phyloP scores from a whole-genome alignment of 2,329 filamentous ascomycete genomes.

The Cadophora sp. region DNA sequence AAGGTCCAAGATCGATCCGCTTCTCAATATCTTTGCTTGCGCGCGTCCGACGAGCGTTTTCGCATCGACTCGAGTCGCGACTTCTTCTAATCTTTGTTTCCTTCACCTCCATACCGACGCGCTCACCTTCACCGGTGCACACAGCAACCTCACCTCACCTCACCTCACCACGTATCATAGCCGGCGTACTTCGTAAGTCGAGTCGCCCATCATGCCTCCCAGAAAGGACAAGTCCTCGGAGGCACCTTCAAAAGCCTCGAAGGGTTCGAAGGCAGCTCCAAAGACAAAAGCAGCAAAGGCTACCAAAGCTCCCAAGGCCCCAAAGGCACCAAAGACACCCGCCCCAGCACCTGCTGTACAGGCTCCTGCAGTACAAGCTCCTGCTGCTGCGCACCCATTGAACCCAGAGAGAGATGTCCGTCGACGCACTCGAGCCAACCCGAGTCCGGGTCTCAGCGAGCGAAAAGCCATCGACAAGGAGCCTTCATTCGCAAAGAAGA shows the following conservation, averaged over 20 bases:
- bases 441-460: conserved; percentile 4
- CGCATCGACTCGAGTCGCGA: background rate
- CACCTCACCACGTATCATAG: too few species aligned
- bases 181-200: conserved; percentile 3
- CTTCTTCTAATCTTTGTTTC: background rate
- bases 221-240: conserved; percentile 11
- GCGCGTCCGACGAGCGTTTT: background rate
- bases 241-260: background rate
- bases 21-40: background rate
- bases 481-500: conserved; percentile 3
- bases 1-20: background rate
- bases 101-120: background rate
- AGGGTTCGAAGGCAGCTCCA: background rate
- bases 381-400: background rate
- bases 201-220: conserved; percentile 11
- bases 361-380: background rate
- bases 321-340: background rate
- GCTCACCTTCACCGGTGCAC: background rate
- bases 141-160: background rate
- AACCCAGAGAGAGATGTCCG: background rate
- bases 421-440: conserved; percentile 8
- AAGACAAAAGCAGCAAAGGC: background rate
- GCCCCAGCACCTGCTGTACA: background rate
- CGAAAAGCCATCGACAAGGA: background rate
- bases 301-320: background rate